Conservation (phyloP, 768 basidiomycete species). For the Boletellus ananiceps region DNA sequence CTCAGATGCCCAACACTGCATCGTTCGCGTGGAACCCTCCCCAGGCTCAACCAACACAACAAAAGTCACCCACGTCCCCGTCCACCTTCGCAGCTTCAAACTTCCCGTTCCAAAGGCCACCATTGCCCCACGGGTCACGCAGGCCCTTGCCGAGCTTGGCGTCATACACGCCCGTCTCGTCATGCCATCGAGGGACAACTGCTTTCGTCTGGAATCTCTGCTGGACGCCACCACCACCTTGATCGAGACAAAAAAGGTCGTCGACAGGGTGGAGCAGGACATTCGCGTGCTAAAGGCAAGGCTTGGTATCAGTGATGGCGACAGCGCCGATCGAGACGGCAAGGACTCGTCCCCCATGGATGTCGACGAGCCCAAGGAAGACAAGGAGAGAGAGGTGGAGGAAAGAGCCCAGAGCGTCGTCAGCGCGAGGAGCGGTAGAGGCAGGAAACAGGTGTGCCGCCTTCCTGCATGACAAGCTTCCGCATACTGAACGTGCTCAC, state of each 20-base stretch:
- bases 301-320: constrained; percentile 48
- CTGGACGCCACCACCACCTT: constrained; percentile 67
- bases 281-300: constrained; percentile 65
- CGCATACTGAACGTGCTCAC: constrained; percentile 3
- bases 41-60: constrained; percentile 38
- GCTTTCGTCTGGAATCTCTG: constrained; percentile 66
- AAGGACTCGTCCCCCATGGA: constrained; percentile 46
- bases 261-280: constrained; percentile 86
- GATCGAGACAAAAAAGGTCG: constrained; percentile 84
- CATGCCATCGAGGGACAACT: constrained; percentile 90
- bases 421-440: constrained; percentile 51
- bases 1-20: constrained; percentile 67
- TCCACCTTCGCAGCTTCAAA: constrained; percentile 82
- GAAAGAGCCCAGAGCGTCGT: constrained; percentile 63
- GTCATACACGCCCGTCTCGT: constrained; percentile 71
- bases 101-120: constrained; percentile 74
- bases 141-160: constrained; percentile 72
- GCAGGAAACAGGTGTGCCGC: constrained; percentile 50
- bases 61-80: constrained; percentile 77
- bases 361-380: constrained; percentile 41
- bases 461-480: neutral
- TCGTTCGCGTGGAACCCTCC: constrained; percentile 60
- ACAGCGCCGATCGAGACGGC: constrained; percentile 35
- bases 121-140: constrained; percentile 69
- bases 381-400: constrained; percentile 35